Evolutionary conservation across 768 basidiomycete genomes (phyloP).

Genomic region (Mycena floridula): DNA sequence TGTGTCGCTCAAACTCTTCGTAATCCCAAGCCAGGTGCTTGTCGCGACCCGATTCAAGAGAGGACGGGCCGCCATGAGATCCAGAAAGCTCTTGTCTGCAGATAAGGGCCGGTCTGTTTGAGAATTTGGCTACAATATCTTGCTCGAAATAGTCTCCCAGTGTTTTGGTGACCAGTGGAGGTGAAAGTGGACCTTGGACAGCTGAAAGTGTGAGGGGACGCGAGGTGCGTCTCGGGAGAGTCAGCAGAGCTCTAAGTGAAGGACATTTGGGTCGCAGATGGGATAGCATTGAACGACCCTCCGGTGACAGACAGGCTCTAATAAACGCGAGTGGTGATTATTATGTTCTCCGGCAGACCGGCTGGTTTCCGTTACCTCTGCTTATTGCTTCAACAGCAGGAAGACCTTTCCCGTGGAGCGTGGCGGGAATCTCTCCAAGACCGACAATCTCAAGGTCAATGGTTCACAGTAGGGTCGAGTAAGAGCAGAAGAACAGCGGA

Average conservation of each 20-base stretch:
- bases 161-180: slow-evolving; percentile 35
- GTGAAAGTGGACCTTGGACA: slow-evolving; percentile 33
- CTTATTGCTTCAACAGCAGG: too few relatives aligned
- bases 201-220: not conserved
- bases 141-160: slow-evolving; percentile 51
- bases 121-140: slow-evolving; percentile 45
- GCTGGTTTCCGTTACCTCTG: too few relatives aligned
- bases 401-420: too few relatives aligned
- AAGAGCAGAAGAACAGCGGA: too few relatives aligned
- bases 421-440: too few relatives aligned
- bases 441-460: too few relatives aligned
- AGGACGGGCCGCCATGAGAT: slow-evolving; percentile 55
- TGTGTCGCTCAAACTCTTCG: slow-evolving; percentile 59
- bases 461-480: too few relatives aligned
- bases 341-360: too few relatives aligned
- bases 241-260: not conserved
- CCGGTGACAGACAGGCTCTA: too few relatives aligned
- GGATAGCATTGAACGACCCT: too few relatives aligned
- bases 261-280: too few relatives aligned
- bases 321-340: too few relatives aligned
- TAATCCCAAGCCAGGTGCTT: slow-evolving; percentile 70
- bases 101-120: slow-evolving; percentile 54
- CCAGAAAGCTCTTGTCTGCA: slow-evolving; percentile 53
- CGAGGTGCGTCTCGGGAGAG: not conserved
- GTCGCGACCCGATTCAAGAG: slow-evolving; percentile 39